phyloP scores from a whole-genome alignment of 228 moss, liverwort and hornwort species.

The Sphagnum fallax region DNA sequence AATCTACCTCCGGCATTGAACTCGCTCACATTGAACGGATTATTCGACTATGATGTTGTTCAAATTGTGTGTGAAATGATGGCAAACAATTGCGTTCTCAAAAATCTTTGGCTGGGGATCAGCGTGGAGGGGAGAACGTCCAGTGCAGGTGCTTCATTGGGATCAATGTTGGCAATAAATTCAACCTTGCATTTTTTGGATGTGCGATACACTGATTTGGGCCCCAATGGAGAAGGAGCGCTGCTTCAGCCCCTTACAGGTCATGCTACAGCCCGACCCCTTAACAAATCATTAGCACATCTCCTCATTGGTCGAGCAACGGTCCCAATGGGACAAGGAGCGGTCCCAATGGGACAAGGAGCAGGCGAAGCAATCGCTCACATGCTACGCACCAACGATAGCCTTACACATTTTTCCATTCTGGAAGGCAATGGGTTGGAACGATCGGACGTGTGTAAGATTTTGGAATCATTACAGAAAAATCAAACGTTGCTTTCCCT shows the following conservation, averaged over 20 bases:
- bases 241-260: background rate
- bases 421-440: fast-evolving
- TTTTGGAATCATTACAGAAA: background rate
- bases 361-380: background rate
- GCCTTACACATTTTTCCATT: background rate
- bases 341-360: too few species aligned
- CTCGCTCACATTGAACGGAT: background rate
- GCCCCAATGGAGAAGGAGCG: background rate
- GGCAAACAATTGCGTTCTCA: background rate
- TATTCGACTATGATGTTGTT: background rate
- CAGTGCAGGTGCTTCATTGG: background rate
- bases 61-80: background rate
- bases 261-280: background rate
- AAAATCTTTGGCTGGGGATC: too few species aligned
- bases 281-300: too few species aligned
- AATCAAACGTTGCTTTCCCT: background rate
- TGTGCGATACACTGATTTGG: too few species aligned
- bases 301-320: too few species aligned
- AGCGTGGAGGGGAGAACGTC: background rate
- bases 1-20: background rate
- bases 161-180: background rate
- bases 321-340: too few species aligned
- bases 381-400: background rate
- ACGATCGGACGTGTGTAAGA: background rate
- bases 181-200: background rate